Conservation (phyloP, 108 stramenopile species). For the Cyclotella distinguenda region DNA sequence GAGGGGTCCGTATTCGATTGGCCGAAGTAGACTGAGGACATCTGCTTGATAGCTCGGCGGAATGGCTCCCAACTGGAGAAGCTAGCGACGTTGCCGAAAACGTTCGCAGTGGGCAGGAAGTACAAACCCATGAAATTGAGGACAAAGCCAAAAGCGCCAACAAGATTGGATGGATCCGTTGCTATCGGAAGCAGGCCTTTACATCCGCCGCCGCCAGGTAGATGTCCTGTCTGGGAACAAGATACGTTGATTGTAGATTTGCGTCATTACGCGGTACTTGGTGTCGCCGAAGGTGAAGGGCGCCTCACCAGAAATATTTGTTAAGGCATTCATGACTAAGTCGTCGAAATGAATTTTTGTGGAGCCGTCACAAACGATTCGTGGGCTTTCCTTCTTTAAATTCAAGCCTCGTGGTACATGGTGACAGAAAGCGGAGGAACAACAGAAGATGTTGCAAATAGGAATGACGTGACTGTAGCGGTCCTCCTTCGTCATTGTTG, state of each 20-base stretch:
- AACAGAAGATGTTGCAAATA: too few relatives aligned
- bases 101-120: neutral
- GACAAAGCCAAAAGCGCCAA: conserved; percentile 8
- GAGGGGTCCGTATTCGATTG: too few relatives aligned
- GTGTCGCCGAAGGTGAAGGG: conserved; percentile 6
- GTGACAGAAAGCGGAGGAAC: too few relatives aligned
- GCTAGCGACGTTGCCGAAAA: conserved; percentile 1
- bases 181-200: conserved; percentile 5
- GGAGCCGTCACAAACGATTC: conserved; percentile 24
- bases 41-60: neutral
- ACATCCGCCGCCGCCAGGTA: conserved; percentile 1
- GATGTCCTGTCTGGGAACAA: neutral
- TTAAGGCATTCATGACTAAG: conserved; percentile 12
- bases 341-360: neutral
- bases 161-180: neutral
- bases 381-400: neutral
- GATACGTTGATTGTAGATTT: conserved; percentile 3
- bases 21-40: neutral
- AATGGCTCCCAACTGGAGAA: conserved; percentile 15
- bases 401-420: conserved; percentile 14
- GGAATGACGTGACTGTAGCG: too few relatives aligned
- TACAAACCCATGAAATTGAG: neutral
- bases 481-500: too few relatives aligned
- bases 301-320: neutral
- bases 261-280: neutral